These are phyloP conservation scores for Astrocystis sublimbata DNA, from an alignment of 495 filamentous ascomycete species.

Conservation along the genomic window DNA sequence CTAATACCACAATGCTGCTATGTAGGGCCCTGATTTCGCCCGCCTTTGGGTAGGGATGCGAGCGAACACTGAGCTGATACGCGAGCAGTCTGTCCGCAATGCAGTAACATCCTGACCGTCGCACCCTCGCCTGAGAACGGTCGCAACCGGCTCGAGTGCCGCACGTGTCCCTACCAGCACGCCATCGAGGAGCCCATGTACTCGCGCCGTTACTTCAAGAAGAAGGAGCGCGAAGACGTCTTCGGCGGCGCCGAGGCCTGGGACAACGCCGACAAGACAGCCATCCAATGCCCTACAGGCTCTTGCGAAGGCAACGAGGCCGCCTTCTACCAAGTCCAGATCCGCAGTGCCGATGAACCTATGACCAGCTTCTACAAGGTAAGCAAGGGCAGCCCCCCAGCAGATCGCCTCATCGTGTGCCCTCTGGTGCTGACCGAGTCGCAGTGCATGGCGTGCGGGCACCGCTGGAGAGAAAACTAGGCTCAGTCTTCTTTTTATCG, in stretches of 20 bases:
- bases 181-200: conserved; percentile 70
- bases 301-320: conserved; percentile 76
- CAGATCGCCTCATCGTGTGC: background rate
- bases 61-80: conserved; percentile 1
- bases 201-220: conserved; percentile 72
- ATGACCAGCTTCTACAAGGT: conserved; percentile 97
- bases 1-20: conserved; percentile 59
- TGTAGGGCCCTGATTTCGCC: conserved; percentile 48
- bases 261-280: conserved; percentile 80
- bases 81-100: conserved; percentile 80
- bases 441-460: conserved; percentile 60
- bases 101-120: conserved; percentile 82
- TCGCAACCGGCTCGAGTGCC: conserved; percentile 78
- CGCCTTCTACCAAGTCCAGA: conserved; percentile 95
- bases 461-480: conserved; percentile 59
- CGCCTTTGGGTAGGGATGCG: too few species aligned
- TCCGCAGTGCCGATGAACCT: conserved; percentile 95
- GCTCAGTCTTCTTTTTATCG: conserved; percentile 1
- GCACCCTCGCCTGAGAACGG: conserved; percentile 44
- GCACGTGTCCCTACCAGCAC: conserved; percentile 88
- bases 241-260: conserved; percentile 84
- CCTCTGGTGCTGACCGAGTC: conserved; percentile 23
- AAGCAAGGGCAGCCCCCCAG: conserved; percentile 21
- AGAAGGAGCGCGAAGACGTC: conserved; percentile 87
- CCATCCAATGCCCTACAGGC: conserved; percentile 75